Evolutionary conservation across 768 basidiomycete species (phyloP), one percentile per base, ranked within the genome.

Genomic region (Mycena alexandri): DNA sequence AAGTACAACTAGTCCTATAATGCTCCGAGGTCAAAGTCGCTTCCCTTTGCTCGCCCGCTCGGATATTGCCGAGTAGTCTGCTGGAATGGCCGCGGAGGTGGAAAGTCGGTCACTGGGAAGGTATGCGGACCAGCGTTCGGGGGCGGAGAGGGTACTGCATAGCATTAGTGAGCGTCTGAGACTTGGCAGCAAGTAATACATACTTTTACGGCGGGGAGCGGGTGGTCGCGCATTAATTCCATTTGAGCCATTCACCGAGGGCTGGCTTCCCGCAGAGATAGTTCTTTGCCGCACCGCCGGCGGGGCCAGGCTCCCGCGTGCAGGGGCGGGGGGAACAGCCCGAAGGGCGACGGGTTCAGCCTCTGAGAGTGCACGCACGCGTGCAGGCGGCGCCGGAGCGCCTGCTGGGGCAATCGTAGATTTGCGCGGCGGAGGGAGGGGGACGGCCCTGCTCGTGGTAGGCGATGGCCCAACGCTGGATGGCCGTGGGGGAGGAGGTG

Each of bases 71-170:
- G 90, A 33, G 75, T 75, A 80, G 7, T 77, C 73, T 41, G 25
- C 17, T 76, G 75, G 76, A 94, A 95, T 29, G 82, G 81, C 44
- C 93, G 87, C 5, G 94, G 94, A 16, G 89, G 88, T 1, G 94
- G 94, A 75, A 95, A 94, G 56, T 90, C 92, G 16, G 82, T 79
- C n/a, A 89, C 86, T 9, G 92, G 93, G 75, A 94, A 95, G 17
- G 83, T 89, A 73, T 93, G 90, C 24, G 83, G 76, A 11, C 93
- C 93, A 46, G 85, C 86, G 61, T 83, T 87, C 3, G 93, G 87
- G 25, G 85, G 83, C 51, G 86, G 85, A 5, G 86, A 85, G 29
- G 83, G 83, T 29, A 86, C 85, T 86, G 62, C 65, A 52, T 42
- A 63, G 5, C 14, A 21, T 64, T 50, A 46, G 44, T 57, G 51